phyloP scores from a whole-genome alignment of 495 filamentous ascomycete species.

The Pseudomonodictys pantanalensis region DNA sequence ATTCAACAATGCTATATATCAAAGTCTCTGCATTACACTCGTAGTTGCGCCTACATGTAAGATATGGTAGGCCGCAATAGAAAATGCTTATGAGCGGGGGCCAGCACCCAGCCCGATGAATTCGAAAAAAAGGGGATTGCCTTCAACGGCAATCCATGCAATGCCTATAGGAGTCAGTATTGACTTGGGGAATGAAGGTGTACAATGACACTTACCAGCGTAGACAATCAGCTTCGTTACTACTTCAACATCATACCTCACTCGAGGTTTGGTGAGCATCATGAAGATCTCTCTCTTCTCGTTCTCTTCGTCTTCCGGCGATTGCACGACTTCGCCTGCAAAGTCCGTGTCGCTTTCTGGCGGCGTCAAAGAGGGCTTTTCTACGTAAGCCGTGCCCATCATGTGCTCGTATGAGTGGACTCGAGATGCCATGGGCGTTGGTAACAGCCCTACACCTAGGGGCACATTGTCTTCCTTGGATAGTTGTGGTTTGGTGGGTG shows the following conservation, averaged over 20 bases:
- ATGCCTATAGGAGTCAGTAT: conserved; percentile 56
- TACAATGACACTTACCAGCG: conserved; percentile 59
- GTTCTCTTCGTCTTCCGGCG: conserved; percentile 50
- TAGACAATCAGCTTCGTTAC: conserved; percentile 96
- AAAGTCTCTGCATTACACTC: no score
- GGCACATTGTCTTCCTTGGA: conserved; percentile 4
- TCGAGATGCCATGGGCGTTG: conserved; percentile 43
- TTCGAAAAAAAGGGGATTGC: no score
- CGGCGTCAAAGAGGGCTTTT: conserved; percentile 43
- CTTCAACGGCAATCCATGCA: no score
- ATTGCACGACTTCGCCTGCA: conserved; percentile 42
- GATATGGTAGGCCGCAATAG: no score
- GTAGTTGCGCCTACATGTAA: no score
- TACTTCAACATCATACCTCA: conserved; percentile 95
- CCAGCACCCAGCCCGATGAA: no score
- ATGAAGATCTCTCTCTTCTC: conserved; percentile 82
- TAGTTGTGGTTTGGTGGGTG: not conserved
- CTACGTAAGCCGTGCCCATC: conserved; percentile 60
- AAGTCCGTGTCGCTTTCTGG: conserved; percentile 34
- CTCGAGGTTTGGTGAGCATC: conserved; percentile 77
- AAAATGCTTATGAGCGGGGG: no score
- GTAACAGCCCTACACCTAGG: conserved; percentile 24
- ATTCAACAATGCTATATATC: no score
- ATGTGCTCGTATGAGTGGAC: conserved; percentile 64
- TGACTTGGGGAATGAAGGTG: not conserved